These are phyloP conservation scores for Cladosporium sp. DNA, from an alignment of 2,329 filamentous ascomycete genomes.

Conservation along the genomic window DNA sequence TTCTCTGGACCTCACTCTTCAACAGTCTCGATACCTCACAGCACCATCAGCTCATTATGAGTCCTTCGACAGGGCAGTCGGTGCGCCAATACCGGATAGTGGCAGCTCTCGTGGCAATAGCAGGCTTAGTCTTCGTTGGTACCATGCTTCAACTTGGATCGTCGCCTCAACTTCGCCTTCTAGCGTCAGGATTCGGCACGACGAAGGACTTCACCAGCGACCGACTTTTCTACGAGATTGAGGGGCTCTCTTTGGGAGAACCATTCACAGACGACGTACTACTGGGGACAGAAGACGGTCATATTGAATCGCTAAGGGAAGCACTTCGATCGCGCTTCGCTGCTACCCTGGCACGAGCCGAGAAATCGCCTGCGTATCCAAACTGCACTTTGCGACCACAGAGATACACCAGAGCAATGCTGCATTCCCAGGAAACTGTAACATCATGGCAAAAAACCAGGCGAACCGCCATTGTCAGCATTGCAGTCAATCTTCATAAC, in stretches of 20 bases:
- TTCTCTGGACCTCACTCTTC: no score
- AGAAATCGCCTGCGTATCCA: background rate
- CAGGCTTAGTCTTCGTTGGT: no score
- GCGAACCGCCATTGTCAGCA: background rate
- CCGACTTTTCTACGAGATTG: background rate
- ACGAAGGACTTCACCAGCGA: no score
- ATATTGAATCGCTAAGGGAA: background rate
- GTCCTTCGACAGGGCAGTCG: no score
- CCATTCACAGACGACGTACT: background rate
- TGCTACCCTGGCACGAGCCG: background rate
- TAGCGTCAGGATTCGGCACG: no score
- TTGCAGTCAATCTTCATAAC: conserved; percentile 9
- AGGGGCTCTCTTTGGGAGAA: background rate
- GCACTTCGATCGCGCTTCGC: background rate
- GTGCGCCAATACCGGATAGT: no score
- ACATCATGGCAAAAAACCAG: background rate
- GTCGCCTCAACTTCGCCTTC: no score
- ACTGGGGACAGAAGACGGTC: background rate
- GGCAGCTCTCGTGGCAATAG: no score
- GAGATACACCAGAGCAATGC: background rate
- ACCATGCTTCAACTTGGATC: no score
- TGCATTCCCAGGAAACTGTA: background rate
- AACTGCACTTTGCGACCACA: background rate
- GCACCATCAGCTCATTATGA: no score
- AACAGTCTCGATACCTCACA: no score